phyloP scores from a whole-genome alignment of 805 yeast genomes.

The Teunomyces pallodes region DNA sequence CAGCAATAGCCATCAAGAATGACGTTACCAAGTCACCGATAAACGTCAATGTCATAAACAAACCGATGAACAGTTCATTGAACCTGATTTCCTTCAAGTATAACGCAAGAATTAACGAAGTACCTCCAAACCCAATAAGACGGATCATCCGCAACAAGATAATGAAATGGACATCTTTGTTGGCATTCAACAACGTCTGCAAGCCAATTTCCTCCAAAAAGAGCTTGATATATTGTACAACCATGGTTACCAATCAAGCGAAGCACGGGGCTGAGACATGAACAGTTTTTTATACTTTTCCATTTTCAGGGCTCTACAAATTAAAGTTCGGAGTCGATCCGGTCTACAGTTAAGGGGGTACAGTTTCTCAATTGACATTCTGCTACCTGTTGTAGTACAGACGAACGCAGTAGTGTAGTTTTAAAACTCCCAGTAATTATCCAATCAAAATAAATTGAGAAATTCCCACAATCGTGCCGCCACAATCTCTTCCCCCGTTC shows the following conservation, averaged over 20 bases:
- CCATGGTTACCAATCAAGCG: background rate
- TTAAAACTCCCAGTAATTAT: background rate
- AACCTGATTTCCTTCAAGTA: conserved; percentile 43
- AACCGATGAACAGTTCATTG: conserved; percentile 43
- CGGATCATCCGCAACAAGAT: conserved; percentile 33
- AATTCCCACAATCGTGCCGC: too few relatives aligned
- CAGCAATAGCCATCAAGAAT: conserved; percentile 42
- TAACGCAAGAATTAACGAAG: conserved; percentile 40
- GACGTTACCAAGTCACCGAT: conserved; percentile 53
- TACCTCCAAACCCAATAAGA: conserved; percentile 36
- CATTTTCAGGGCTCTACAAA: background rate
- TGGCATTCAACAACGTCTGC: conserved; percentile 25
- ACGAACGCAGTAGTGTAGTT: background rate
- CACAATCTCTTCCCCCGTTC: too few relatives aligned
- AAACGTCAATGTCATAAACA: conserved; percentile 46
- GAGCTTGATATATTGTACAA: conserved; percentile 11
- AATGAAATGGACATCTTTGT: conserved; percentile 31
- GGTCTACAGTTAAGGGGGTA: background rate
- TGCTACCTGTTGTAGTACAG: background rate
- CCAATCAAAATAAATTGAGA: too few relatives aligned
- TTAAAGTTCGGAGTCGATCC: background rate
- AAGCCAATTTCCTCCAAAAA: conserved; percentile 33
- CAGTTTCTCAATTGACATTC: background rate
- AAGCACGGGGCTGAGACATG: background rate
- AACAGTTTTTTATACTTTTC: background rate